Evolutionary conservation across 2,329 filamentous ascomycete genomes (phyloP), one percentile per base, ranked within the genome.

Genomic region (Beauveria pseudobassiana): DNA sequence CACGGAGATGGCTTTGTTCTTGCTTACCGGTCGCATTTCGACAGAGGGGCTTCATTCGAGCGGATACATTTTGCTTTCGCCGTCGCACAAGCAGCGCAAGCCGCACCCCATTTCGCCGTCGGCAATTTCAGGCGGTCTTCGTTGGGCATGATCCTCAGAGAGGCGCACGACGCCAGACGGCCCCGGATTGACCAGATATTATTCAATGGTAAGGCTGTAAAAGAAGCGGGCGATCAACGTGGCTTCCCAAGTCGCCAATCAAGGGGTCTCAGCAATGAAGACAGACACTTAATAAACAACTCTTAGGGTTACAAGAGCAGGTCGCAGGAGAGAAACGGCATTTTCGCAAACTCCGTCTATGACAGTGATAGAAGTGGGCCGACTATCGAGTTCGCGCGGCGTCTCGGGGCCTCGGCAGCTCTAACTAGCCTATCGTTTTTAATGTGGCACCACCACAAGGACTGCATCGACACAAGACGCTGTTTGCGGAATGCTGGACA

Each of bases 1-100:
- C 49, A 50, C 42, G 18, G 8, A 54, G 14, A 54, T 24, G 49
- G 30, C 2, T 22, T 61, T 30, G 26, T 14, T 16, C 26, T 7
- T 54, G 40, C 71, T 66, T 62, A 78, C 75, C 76, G 74, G 62
- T 81, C 79, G 62, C 79, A 82, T 64, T 79, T 81, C 20, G 76
- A 66, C 1, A 72, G 73, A 0, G 69, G 65, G 2, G 65, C 63
- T 4, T 69, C 65, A 61, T 74, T 75, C 7, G 77, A 74, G 9
- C 78, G 75, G 50, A 81, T 74, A 63, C 80, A 82, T 64, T 81
- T 81, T 8, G 79, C 78, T 65, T 82, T 82, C 38, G 80, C 77
- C 14, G 74, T 71, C 7, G 80, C 78, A 65, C 80, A 82, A 1
- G 77, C 71, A 5, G 77, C 72, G 55, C 79, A 82, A 1, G 79